phyloP scores from a whole-genome alignment of 805 yeast genomes.

The Lipomyces sp. region DNA sequence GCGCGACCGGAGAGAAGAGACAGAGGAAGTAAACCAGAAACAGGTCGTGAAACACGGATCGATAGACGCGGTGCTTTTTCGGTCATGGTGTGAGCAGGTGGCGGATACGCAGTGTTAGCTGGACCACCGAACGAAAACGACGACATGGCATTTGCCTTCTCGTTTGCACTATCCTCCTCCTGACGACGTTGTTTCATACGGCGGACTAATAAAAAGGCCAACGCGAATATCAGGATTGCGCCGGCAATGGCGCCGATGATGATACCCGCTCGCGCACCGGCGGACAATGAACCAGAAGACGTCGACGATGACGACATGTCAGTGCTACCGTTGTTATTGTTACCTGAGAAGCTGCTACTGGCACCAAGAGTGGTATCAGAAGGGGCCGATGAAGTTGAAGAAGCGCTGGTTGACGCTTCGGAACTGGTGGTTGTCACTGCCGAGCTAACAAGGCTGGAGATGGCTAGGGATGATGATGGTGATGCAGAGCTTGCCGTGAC shows the following conservation, averaged over 20 bases:
- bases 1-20: constrained; percentile 35
- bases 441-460: constrained; percentile 6
- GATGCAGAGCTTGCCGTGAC: not conserved
- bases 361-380: constrained; percentile 3
- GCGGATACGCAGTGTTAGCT: constrained; percentile 13
- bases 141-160: not conserved
- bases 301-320: constrained; percentile 69
- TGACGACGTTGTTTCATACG: constrained; percentile 20
- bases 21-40: constrained; percentile 33
- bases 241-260: constrained; percentile 33
- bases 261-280: constrained; percentile 36
- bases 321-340: not conserved
- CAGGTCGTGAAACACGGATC: constrained; percentile 31
- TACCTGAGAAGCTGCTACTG: constrained; percentile 6
- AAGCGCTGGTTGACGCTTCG: not conserved
- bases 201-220: constrained; percentile 31
- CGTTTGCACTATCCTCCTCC: constrained; percentile 8
- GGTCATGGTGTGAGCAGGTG: constrained; percentile 16
- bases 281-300: constrained; percentile 40
- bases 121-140: not conserved
- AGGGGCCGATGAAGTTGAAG: constrained; percentile 13
- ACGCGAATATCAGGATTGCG: constrained; percentile 17
- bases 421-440: not conserved
- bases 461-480: not conserved
- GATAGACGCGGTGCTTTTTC: constrained; percentile 33